phyloP scores from a whole-genome alignment of 345 rosid species.

The Arabidopsis arenosa region DNA sequence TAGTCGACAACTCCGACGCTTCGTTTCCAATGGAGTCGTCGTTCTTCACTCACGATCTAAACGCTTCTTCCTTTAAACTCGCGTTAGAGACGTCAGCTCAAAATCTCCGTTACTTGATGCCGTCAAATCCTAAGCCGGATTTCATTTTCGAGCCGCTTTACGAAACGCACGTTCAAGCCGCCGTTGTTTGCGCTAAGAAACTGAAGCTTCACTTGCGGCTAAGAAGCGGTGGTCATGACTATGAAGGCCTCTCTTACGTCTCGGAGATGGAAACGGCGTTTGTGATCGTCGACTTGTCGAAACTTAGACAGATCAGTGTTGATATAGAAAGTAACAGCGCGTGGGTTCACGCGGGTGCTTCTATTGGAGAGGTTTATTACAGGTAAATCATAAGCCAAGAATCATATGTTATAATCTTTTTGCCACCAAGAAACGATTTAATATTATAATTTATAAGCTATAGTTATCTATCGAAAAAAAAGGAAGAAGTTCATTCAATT shows the following conservation, averaged over 20 bases:
- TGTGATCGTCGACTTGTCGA: slow-evolving; percentile 59
- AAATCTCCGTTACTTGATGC: slow-evolving; percentile 58
- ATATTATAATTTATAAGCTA: neutral
- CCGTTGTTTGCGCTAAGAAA: slow-evolving; percentile 64
- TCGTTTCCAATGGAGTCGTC: slow-evolving; percentile 43
- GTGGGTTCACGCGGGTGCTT: slow-evolving; percentile 80
- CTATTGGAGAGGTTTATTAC: slow-evolving; percentile 63
- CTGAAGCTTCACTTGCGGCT: slow-evolving; percentile 57
- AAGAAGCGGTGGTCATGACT: slow-evolving; percentile 82
- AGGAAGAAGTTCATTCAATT: neutral
- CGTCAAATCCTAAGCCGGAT: slow-evolving; percentile 62
- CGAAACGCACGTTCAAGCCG: slow-evolving; percentile 71
- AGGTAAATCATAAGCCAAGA: slow-evolving; percentile 21
- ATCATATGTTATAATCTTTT: neutral
- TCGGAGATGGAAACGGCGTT: slow-evolving; percentile 62
- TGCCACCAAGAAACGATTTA: neutral
- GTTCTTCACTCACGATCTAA: slow-evolving; percentile 50
- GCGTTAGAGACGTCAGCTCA: slow-evolving; percentile 57
- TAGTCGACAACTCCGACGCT: slow-evolving; percentile 47
- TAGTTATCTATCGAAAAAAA: neutral
- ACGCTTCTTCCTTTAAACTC: slow-evolving; percentile 49
- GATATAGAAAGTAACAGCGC: slow-evolving; percentile 57
- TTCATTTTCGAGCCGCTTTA: slow-evolving; percentile 62
- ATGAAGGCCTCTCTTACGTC: slow-evolving; percentile 71
- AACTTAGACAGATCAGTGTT: slow-evolving; percentile 59